A percentile compares a stretch with the other conserved stretches of the same genome.
These are phyloP conservation scores for Tetrapisispora fleetii DNA, from an alignment of 805 yeast genomes.

Conservation along the genomic window DNA sequence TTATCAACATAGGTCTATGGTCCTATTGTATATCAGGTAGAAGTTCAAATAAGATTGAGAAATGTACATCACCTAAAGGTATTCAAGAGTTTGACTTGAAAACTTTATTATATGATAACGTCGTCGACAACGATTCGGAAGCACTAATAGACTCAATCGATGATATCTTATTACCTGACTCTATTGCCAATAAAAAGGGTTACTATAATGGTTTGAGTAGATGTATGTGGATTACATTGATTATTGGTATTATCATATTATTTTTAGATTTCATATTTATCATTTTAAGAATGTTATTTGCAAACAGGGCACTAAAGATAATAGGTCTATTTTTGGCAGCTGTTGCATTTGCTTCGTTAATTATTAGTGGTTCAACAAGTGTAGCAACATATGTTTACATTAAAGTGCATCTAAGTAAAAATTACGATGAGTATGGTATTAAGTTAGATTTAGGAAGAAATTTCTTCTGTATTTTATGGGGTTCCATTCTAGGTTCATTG, in stretches of 20 bases:
- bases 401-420: slow-evolving; percentile 41
- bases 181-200: slow-evolving; percentile 37
- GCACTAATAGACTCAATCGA: slow-evolving; percentile 15
- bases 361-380: slow-evolving; percentile 43
- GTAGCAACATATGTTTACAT: slow-evolving; percentile 53
- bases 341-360: slow-evolving; percentile 31
- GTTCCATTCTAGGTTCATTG: slow-evolving; percentile 41
- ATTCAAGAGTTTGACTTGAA: slow-evolving; percentile 22
- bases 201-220: slow-evolving; percentile 40
- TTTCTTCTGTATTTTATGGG: slow-evolving; percentile 59
- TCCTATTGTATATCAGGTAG: slow-evolving; percentile 47
- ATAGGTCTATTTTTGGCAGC: slow-evolving; percentile 38
- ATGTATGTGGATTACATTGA: slow-evolving; percentile 49
- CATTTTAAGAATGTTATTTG: slow-evolving; percentile 28
- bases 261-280: slow-evolving; percentile 33
- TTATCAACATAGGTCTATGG: slow-evolving; percentile 49
- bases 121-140: slow-evolving; percentile 21
- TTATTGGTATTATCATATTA: slow-evolving; percentile 39
- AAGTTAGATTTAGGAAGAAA: slow-evolving; percentile 39
- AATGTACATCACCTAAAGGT: slow-evolving; percentile 25
- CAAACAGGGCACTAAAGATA: slow-evolving; percentile 38
- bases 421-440: slow-evolving; percentile 42
- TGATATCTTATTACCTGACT: slow-evolving; percentile 43
- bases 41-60: slow-evolving; percentile 8
- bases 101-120: slow-evolving; percentile 16